Evolutionary conservation across 768 basidiomycete species (phyloP).

Genomic region (Xanthoconium purpureum): DNA sequence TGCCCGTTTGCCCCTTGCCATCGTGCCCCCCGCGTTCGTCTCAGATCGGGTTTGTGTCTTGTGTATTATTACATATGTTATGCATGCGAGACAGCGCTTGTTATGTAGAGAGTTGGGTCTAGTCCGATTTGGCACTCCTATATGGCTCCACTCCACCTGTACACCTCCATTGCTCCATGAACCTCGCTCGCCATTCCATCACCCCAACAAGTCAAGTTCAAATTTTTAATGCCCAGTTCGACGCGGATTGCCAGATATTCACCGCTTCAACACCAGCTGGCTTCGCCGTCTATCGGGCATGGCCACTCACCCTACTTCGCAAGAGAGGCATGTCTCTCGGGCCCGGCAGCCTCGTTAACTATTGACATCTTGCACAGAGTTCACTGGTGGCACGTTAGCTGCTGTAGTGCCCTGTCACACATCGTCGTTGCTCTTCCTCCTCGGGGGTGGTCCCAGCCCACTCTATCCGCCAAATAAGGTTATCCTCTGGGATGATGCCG

Average conservation of each 20-base stretch:
- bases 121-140: constrained; percentile 14
- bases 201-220: constrained; percentile 70
- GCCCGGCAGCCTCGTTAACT: not conserved
- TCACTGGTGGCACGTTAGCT: constrained; percentile 76
- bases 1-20: constrained; percentile 13
- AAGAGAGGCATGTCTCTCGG: constrained; percentile 63
- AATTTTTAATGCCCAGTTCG: constrained; percentile 75
- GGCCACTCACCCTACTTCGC: constrained; percentile 72
- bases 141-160: constrained; percentile 17
- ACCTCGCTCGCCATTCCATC: constrained; percentile 83
- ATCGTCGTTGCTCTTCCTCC: constrained; percentile 78
- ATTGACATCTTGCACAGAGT: constrained; percentile 46
- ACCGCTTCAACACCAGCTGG: constrained; percentile 76
- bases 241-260: constrained; percentile 78
- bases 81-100: not conserved
- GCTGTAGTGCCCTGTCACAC: constrained; percentile 75
- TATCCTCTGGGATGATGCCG: constrained; percentile 81
- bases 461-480: constrained; percentile 92
- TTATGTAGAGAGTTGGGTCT: not conserved
- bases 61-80: constrained; percentile 23
- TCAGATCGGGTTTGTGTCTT: constrained; percentile 17
- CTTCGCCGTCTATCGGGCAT: constrained; percentile 78
- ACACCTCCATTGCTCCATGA: constrained; percentile 50
- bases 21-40: constrained; percentile 14
- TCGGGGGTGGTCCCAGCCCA: constrained; percentile 86